phyloP scores from a whole-genome alignment of 305 asterid species.

The Lippia alba region DNA sequence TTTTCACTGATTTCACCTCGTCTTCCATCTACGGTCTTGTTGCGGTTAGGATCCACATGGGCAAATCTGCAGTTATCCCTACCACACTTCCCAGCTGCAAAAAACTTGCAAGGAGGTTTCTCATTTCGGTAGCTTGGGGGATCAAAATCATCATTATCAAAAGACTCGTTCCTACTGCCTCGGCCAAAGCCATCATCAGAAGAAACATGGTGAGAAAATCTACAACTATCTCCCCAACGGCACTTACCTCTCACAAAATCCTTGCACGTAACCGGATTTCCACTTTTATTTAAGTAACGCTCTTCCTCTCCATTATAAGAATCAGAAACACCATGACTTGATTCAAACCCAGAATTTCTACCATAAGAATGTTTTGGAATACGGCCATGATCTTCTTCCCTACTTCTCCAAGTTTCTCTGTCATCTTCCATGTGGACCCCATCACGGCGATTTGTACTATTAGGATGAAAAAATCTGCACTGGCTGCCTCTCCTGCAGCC shows the following conservation, averaged over 20 bases:
- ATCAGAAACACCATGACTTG: slow-evolving; percentile 52
- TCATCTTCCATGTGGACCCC: slow-evolving; percentile 46
- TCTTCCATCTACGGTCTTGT: slow-evolving; percentile 48
- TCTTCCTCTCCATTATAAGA: slow-evolving; percentile 55
- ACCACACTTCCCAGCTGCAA: slow-evolving; percentile 81
- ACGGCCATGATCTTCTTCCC: slow-evolving; percentile 46
- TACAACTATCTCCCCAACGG: too few species aligned
- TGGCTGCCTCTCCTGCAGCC: slow-evolving; percentile 75
- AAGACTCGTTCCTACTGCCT: slow-evolving; percentile 47
- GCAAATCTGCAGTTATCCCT: slow-evolving; percentile 75
- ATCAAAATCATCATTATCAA: slow-evolving; percentile 53
- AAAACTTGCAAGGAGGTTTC: slow-evolving; percentile 70
- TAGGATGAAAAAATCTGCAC: slow-evolving; percentile 73
- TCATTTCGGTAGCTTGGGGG: slow-evolving; percentile 43
- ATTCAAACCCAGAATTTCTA: slow-evolving; percentile 50
- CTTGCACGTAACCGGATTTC: slow-evolving; percentile 19
- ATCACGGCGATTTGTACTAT: slow-evolving; percentile 38
- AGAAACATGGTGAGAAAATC: not conserved
- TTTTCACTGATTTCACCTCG: slow-evolving; percentile 33
- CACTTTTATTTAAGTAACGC: slow-evolving; percentile 52
- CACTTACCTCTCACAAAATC: too few species aligned
- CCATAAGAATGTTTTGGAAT: slow-evolving; percentile 46
- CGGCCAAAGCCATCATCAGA: slow-evolving; percentile 52
- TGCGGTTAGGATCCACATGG: slow-evolving; percentile 61
- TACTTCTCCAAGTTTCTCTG: slow-evolving; percentile 51